Base-by-base conservation (phyloP, 306 rosid genomes). In the Fagus sylvatica region DNA sequence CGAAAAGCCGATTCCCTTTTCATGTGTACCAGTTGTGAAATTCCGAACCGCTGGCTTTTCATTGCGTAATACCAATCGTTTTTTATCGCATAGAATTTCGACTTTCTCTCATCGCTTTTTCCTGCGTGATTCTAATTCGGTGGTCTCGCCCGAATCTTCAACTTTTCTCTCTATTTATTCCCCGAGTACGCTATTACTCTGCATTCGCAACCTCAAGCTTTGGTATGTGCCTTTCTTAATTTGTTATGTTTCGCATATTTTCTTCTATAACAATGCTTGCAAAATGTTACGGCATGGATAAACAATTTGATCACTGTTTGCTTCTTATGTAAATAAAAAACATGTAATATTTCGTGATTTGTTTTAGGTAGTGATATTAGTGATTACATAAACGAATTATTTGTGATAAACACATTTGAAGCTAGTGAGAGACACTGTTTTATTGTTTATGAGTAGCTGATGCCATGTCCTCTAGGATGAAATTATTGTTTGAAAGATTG, bases 91-190 rank as follows among this genome's bases (percentile, higher is more conserved):
- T 54, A 74, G 59, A 28, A 12, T 46, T 33, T 78, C 73, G 5
- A 41, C 30, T 46, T 79, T 69, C 79, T 69, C 71, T 72, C 3
- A 12, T n/a, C 54, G 7, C 40, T 22, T 30, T 62, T 6, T 71
- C 19, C 13, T 22, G 77, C 36, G 40, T 53, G 74, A 78, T 80
- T 85, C 82, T 61, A 28, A 43, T 61, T 76, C 74, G 43, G 80
- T 78, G 85, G 82, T 39, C 71, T 48, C 70, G 59, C 46, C 17
- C 28, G 75, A 82, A 77, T 80, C 68, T 84, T 60, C 64, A 7
- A 39, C 40, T 30, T 79, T 59, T 17, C 42, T 54, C 5, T 19
- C 75, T 79, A 74, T 49, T 32, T 70, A 72, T 77, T 1, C 49
- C 42, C 67, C 62, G 15, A 9, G n/a, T 7, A n/a, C 19, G 34